Conservation (phyloP, 202 grass and related monocot species). For the Schoenoplectus triqueter region DNA sequence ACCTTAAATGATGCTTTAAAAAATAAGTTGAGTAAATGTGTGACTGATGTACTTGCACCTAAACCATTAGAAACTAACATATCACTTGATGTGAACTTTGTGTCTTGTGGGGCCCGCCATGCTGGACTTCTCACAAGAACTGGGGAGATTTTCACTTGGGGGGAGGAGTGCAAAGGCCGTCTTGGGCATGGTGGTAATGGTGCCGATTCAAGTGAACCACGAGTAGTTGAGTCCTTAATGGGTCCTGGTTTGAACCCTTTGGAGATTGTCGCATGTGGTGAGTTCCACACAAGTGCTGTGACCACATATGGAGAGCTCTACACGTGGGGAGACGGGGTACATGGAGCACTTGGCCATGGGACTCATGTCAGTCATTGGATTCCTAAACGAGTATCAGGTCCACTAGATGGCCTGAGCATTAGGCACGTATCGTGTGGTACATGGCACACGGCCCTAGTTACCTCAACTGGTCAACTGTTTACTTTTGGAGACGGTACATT, state of each 20-base stretch:
- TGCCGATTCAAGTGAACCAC: conserved; percentile 64
- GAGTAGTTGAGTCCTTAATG: conserved; percentile 70
- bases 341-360: conserved; percentile 86
- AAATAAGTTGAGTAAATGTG: conserved; percentile 52
- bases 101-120: conserved; percentile 91
- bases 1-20: conserved; percentile 49
- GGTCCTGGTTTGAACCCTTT: conserved; percentile 50
- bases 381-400: conserved; percentile 76
- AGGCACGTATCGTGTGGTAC: conserved; percentile 83
- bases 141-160: conserved; percentile 95
- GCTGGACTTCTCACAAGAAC: conserved; percentile 77
- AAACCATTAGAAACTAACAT: conserved; percentile 85
- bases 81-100: conserved; percentile 83
- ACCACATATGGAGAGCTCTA: conserved; percentile 76
- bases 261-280: conserved; percentile 80
- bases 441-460: conserved; percentile 90
- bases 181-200: conserved; percentile 71
- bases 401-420: conserved; percentile 79
- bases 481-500: conserved; percentile 97
- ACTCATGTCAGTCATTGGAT: conserved; percentile 87
- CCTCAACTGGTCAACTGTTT: conserved; percentile 73
- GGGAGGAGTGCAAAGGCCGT: conserved; percentile 83
- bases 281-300: conserved; percentile 87
- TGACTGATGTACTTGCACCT: conserved; percentile 68
- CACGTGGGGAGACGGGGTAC: conserved; percentile 87